Evolutionary conservation across 2,329 filamentous ascomycete species (phyloP).

Genomic region (Colletotrichum ledebouriae): DNA sequence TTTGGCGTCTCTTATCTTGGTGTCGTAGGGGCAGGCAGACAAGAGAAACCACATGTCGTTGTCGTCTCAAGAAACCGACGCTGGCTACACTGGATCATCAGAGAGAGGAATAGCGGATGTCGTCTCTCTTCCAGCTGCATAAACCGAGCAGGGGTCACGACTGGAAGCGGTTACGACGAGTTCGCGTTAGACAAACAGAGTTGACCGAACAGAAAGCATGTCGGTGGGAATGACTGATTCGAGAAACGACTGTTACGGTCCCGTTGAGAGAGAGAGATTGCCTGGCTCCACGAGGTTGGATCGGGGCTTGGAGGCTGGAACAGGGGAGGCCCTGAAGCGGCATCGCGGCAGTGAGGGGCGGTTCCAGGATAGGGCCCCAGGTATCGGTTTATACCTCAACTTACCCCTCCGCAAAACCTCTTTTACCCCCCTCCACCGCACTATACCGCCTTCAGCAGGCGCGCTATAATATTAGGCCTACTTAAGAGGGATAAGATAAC

Average conservation of each 20-base stretch:
- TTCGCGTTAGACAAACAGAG: conserved; percentile 23
- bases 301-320: conserved; percentile 4
- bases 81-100: conserved; percentile 2
- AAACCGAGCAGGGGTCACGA: conserved; percentile 3
- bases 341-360: conserved; percentile 2
- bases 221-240: background rate
- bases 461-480: too few species aligned
- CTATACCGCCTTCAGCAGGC: too few species aligned
- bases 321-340: conserved; percentile 12
- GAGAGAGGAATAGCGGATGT: background rate
- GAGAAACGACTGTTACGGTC: background rate
- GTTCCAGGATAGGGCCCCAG: conserved; percentile 13
- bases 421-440: too few species aligned
- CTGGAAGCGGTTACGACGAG: conserved; percentile 6
- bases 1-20: conserved; percentile 19
- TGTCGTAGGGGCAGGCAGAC: background rate
- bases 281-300: too few species aligned
- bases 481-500: too few species aligned
- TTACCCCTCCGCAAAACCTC: too few species aligned
- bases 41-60: background rate
- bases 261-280: conserved; percentile 6
- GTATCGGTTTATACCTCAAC: too few species aligned
- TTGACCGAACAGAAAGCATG: conserved; percentile 19
- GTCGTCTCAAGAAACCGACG: background rate
- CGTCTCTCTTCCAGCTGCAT: background rate